These are phyloP conservation scores for Aspergillus mulundensis DNA, from an alignment of 495 filamentous ascomycete species.

Conservation along the genomic window DNA sequence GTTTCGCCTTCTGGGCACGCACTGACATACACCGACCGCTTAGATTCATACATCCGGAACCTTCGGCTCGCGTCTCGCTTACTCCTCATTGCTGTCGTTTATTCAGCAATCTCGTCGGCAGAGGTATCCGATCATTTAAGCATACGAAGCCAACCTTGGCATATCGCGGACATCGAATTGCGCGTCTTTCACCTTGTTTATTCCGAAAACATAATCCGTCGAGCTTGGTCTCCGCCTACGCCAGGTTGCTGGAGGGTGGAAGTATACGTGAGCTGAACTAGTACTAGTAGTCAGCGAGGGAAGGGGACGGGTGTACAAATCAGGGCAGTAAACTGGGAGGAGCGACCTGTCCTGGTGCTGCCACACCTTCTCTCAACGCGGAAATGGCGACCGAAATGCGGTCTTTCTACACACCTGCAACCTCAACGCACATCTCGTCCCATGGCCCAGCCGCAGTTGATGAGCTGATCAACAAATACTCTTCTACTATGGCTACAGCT, in stretches of 20 bases:
- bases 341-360: not conserved
- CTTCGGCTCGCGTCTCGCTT: not conserved
- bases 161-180: not conserved
- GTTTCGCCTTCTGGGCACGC: not conserved
- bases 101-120: not conserved
- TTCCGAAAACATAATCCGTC: not conserved
- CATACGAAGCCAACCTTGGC: not conserved
- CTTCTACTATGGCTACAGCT: slow-evolving; percentile 27
- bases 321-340: slow-evolving; percentile 1
- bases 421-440: slow-evolving; percentile 28
- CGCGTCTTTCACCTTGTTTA: not conserved
- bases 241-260: not conserved
- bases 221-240: not conserved
- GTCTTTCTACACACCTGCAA: slow-evolving; percentile 35
- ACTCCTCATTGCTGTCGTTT: not conserved
- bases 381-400: slow-evolving; percentile 37
- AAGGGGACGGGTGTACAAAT: not conserved
- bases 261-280: not conserved
- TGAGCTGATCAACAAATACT: slow-evolving; percentile 36
- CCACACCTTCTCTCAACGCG: not conserved
- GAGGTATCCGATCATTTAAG: not conserved
- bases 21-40: not conserved
- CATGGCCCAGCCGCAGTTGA: slow-evolving; percentile 34
- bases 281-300: not conserved
- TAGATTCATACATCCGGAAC: not conserved